Conservation (phyloP, 2,329 filamentous ascomycete genomes). For the Pseudofabraea citricarpa region DNA sequence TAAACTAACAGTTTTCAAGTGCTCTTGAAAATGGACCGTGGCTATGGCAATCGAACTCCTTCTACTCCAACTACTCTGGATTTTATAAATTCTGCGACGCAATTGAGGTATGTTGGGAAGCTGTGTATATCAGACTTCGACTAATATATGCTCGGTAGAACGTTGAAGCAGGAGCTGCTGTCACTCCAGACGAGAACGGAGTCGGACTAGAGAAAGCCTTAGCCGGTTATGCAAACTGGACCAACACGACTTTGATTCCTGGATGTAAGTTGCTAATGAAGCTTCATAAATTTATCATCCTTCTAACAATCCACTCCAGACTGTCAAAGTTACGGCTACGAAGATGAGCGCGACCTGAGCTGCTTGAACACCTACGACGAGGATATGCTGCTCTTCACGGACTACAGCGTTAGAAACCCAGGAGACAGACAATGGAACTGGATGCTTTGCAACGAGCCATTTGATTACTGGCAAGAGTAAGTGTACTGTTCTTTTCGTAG, state of each 20-base stretch:
- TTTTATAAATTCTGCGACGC: slow-evolving; percentile 40
- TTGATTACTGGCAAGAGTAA: slow-evolving; percentile 50
- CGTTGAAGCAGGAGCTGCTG: slow-evolving; percentile 28
- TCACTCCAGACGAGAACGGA: slow-evolving; percentile 33
- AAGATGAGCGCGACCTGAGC: slow-evolving; percentile 33
- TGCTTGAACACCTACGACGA: slow-evolving; percentile 51
- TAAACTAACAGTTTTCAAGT: too few relatives aligned
- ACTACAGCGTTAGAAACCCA: slow-evolving; percentile 40
- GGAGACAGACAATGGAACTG: slow-evolving; percentile 52
- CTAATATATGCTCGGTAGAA: too few relatives aligned
- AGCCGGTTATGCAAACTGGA: slow-evolving; percentile 49
- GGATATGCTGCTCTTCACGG: slow-evolving; percentile 43
- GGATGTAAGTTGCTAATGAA: slow-evolving; percentile 34
- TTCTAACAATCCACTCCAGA: slow-evolving; percentile 22
- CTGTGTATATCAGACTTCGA: too few relatives aligned
- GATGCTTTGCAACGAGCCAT: slow-evolving; percentile 61
- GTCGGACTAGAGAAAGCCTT: slow-evolving; percentile 51
- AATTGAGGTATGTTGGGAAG: slow-evolving; percentile 34
- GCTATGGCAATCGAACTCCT: slow-evolving; percentile 50
- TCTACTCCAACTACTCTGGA: slow-evolving; percentile 40
- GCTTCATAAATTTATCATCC: neutral
- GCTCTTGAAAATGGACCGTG: slow-evolving; percentile 51
- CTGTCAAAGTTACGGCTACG: slow-evolving; percentile 44
- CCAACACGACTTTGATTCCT: slow-evolving; percentile 39
- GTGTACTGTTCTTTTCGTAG: slow-evolving; percentile 11